Evolutionary conservation across 345 rosid species (phyloP), one percentile per base, ranked within the genome.

Genomic region (Aquilaria sinensis): DNA sequence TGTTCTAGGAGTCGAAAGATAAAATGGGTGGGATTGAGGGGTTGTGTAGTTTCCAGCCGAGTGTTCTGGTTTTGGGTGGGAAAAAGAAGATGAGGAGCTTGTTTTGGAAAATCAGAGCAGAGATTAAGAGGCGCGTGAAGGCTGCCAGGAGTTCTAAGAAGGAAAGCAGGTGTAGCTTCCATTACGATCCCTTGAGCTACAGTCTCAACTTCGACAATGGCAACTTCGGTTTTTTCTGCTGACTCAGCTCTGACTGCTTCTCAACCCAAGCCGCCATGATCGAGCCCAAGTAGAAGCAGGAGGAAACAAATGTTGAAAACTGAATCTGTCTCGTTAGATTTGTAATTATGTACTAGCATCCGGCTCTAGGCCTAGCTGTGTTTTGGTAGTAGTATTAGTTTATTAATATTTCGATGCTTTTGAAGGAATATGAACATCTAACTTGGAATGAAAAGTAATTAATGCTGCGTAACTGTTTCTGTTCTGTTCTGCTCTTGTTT

Each of bases 201-300:
- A 82, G 91, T 73, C 96, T 89, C 72, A 89, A 89, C 84, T 89
- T 89, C 58, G 90, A 89, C 56, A 74, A 79, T 57, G 86, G 84
- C 70, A 77, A 85, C 82, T 85, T 78, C 45, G 83, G 83, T 34
- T 83, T 83, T 73, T 74, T 80, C 63, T 80, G 88, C 67, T 78
- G 76, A 78, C 23, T 23, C 23, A 23, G 23, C 23, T 23, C 23
- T 23, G 23, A 23, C 23, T 23, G 23, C 23, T 23, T 23, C 23
- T 23, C 23, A 23, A 23, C 23, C 23, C 23, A 23, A 23, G 23
- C 23, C 23, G 23, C 23, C 23, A 23, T 23, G 23, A 1, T 23
- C 23, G 23, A 23, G 23, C 23, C 23, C 23, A 23, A 23, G 23
- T 23, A 23, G 23, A 23, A 23, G 23, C 23, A 23, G 23, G 23